Base-by-base conservation (phyloP, 2,329 filamentous ascomycete genomes). In the Claviceps quebecensis region DNA sequence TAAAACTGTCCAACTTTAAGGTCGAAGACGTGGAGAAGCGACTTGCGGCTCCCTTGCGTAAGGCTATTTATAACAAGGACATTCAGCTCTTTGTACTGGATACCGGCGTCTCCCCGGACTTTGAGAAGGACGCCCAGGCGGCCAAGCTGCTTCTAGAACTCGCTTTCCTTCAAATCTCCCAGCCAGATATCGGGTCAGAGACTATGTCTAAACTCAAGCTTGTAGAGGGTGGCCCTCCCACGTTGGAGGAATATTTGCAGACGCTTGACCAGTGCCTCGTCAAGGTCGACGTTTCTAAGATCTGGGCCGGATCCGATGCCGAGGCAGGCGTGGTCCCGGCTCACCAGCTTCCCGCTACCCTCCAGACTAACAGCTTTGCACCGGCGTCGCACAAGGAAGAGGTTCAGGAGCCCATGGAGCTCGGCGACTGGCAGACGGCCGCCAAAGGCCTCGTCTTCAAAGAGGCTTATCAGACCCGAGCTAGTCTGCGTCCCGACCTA, bases 371-470 rank as follows among this genome's bases (percentile, higher is more conserved):
- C 72, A 93, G 87, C 74, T 97, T 98, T 63, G 78, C 78, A 49
- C 68, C 81, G 2, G 94, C 89, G 63, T 94, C 89, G 63, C 94
- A 87, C 58, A 94, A 91, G 70, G 72, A 77, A 43, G 87, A 94
- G 61, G 58, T 69, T 0, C 88, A 94, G 66, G 74, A 83, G 23
- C 75, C 77, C 3, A 68, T 83, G 2, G 63, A 69, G 57, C 77
- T 95, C 54, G 78, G 79, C 60, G 78, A 84, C 66, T 95, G 90
- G 87, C 78, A 90, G 68, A 76, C 83, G 46, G 87, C 83, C 48
- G 93, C 91, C 55, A 93, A 94, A 74, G 86, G 84, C 47, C 75
- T 98, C 53, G 80, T 80, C 4, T 98, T 98, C 78, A 95, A 94
- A 74, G 93, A 98, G 69, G 91, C 88, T 1, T 97, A 89, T 63